Conservation (phyloP, 1,284 basidiomycete species). For the Takashimella koratensis region DNA sequence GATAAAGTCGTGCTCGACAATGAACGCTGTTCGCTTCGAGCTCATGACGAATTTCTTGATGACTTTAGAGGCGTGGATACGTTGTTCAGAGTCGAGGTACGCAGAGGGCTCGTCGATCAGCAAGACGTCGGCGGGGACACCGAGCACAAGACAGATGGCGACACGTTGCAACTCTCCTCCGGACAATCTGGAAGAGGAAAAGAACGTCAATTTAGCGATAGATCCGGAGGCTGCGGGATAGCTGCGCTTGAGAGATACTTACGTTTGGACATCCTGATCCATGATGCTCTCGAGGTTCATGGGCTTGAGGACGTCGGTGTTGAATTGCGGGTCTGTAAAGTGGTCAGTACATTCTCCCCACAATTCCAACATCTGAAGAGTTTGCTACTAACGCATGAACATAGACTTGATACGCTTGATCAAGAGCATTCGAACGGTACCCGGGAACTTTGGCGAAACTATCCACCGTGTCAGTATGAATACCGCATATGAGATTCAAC, state of each 20-base stretch:
- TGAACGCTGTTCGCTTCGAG: constrained; percentile 92
- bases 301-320: constrained; percentile 91
- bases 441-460: constrained; percentile 92
- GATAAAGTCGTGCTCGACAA: constrained; percentile 53
- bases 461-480: constrained; percentile 3
- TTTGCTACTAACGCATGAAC: constrained; percentile 65
- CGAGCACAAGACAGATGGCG: constrained; percentile 84
- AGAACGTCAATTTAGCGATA: not conserved
- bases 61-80: constrained; percentile 93
- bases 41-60: constrained; percentile 96
- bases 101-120: constrained; percentile 67
- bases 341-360: constrained; percentile 1
- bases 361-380: not conserved
- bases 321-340: constrained; percentile 75
- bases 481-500: not conserved
- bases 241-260: constrained; percentile 19
- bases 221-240: too few relatives aligned
- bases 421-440: constrained; percentile 85
- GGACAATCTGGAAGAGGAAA: constrained; percentile 55
- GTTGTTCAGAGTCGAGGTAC: constrained; percentile 90
- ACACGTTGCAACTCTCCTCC: constrained; percentile 96
- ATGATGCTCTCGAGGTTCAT: constrained; percentile 86
- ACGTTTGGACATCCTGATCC: constrained; percentile 92
- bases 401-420: constrained; percentile 88
- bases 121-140: constrained; percentile 66